Evolutionary conservation across 148 eudicot genomes (phyloP).

Genomic region (Linanthus parryae): DNA sequence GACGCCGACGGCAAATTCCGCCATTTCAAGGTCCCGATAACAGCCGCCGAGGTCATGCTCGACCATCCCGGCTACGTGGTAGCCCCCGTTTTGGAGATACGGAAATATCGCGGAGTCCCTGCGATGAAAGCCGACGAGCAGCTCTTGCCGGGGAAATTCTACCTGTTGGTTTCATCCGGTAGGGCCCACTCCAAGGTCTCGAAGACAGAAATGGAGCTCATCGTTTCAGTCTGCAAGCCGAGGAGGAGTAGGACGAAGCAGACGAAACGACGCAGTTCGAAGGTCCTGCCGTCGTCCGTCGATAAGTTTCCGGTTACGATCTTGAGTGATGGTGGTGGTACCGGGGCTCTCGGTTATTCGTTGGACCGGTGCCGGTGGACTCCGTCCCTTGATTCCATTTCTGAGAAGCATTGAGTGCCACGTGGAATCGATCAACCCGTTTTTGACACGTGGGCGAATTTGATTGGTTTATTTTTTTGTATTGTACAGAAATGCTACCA

Average conservation of each 20-base stretch:
- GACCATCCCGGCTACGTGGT: conserved; percentile 3
- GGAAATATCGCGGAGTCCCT: background rate
- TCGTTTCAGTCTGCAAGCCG: background rate
- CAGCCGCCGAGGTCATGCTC: conserved; percentile 6
- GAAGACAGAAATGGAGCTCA: conserved; percentile 13
- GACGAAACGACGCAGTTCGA: conserved; percentile 13
- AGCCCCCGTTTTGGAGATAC: background rate
- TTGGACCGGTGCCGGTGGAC: background rate
- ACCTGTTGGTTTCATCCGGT: conserved; percentile 10
- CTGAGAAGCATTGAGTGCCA: background rate
- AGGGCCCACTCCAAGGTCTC: conserved; percentile 15
- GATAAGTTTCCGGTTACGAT: background rate
- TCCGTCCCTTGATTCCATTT: conserved; percentile 5
- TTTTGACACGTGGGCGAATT: no score
- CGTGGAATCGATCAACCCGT: no score
- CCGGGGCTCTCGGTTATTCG: background rate
- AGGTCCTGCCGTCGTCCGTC: conserved; percentile 3
- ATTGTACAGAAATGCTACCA: no score
- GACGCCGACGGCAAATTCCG: background rate
- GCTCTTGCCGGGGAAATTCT: conserved; percentile 9
- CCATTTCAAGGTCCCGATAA: background rate
- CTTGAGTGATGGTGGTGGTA: background rate
- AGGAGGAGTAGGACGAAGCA: background rate
- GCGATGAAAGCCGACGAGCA: conserved; percentile 26
- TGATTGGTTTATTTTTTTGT: no score